These are phyloP conservation scores for Barnettozyma wickerhamii DNA, from an alignment of 805 yeast genomes.

Conservation along the genomic window DNA sequence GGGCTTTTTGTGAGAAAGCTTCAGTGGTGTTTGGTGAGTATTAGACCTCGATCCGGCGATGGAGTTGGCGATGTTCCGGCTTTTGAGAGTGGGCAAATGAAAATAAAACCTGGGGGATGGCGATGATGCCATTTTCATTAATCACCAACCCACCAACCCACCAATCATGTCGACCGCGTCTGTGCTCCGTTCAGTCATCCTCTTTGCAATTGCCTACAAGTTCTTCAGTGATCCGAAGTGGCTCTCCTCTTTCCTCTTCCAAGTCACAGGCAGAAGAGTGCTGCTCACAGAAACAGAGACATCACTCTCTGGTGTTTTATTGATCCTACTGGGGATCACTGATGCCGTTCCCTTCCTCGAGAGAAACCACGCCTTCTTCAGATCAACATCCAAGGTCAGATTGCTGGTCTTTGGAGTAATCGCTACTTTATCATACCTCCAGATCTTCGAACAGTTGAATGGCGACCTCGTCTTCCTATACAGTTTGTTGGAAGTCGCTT, in stretches of 20 bases:
- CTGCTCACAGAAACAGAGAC: conserved; percentile 10
- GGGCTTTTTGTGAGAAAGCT: too few relatives aligned
- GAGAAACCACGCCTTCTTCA: conserved; percentile 5
- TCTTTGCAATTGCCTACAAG: conserved; percentile 3
- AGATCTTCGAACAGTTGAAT: conserved; percentile 6
- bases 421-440: conserved; percentile 6
- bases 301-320: conserved; percentile 7
- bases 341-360: conserved; percentile 8
- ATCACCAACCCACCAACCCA: background rate
- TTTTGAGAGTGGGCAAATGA: too few relatives aligned
- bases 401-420: conserved; percentile 4
- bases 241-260: background rate
- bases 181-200: conserved; percentile 1
- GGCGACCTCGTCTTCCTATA: conserved; percentile 9
- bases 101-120: too few relatives aligned
- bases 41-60: too few relatives aligned
- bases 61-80: too few relatives aligned
- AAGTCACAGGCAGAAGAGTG: conserved; percentile 7
- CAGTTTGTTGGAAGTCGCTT: conserved; percentile 7
- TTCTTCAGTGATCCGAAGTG: conserved; percentile 3
- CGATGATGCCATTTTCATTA: too few relatives aligned
- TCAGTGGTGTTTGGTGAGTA: too few relatives aligned
- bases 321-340: conserved; percentile 4
- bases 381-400: conserved; percentile 9
- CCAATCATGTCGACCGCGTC: conserved; percentile 4